phyloP scores from a whole-genome alignment of 352 stramenopile species.

The Aphanomyces astaci region DNA sequence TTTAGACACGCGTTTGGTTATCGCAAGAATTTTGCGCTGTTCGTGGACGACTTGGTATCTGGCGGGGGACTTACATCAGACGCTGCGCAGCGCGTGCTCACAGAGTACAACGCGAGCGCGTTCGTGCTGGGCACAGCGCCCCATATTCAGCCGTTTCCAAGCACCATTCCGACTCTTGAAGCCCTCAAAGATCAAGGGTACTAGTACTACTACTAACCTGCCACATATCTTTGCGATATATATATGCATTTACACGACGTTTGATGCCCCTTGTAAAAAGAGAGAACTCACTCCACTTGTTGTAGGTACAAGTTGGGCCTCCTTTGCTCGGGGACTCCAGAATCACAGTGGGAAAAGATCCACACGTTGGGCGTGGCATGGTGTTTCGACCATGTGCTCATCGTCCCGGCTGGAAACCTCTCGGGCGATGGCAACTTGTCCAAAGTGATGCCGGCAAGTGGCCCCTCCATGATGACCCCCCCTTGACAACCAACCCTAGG shows the following conservation, averaged over 20 bases:
- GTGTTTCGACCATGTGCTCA: constrained; percentile 54
- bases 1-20: constrained; percentile 79
- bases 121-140: constrained; percentile 42
- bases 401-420: constrained; percentile 33
- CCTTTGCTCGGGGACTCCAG: constrained; percentile 62
- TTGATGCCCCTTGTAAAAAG: no score
- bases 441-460: constrained; percentile 18
- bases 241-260: no score
- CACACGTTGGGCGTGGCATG: constrained; percentile 54
- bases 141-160: constrained; percentile 55
- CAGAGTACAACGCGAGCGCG: constrained; percentile 72
- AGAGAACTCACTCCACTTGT: no score
- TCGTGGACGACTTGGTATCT: constrained; percentile 64
- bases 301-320: constrained; percentile 54
- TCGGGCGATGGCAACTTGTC: constrained; percentile 19
- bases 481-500: constrained; percentile 41
- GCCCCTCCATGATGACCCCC: background rate
- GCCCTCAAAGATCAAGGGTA: constrained; percentile 31
- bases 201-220: background rate
- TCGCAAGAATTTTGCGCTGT: constrained; percentile 75
- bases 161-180: constrained; percentile 43
- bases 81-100: constrained; percentile 52
- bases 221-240: no score
- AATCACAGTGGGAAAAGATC: constrained; percentile 66
- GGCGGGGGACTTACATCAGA: constrained; percentile 36